Conservation (phyloP, 805 yeast species). For the Wickerhamomyces hampshirensis region DNA sequence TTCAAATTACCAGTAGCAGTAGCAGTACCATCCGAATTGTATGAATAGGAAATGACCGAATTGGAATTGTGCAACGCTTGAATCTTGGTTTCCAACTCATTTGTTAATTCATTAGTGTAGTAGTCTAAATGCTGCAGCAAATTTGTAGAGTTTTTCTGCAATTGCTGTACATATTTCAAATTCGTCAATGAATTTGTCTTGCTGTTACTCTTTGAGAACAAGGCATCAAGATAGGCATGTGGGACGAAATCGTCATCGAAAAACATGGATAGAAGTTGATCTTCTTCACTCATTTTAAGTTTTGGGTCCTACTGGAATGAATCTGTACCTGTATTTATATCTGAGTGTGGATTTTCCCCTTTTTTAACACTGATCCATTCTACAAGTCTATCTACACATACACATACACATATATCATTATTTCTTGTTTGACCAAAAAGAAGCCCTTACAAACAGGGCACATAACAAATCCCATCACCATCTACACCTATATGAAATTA, state of each 20-base stretch:
- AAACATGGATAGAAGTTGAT: conserved; percentile 56
- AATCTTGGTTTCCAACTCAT: conserved; percentile 47
- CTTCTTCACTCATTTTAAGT: no score
- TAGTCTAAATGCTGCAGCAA: conserved; percentile 57
- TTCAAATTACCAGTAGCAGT: conserved; percentile 25
- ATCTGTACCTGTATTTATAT: no score
- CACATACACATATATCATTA: no score
- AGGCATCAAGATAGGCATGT: conserved; percentile 58
- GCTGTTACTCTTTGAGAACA: conserved; percentile 30
- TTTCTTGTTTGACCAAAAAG: no score
- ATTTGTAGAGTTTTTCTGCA: conserved; percentile 45
- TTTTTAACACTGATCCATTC: no score
- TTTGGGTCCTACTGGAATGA: no score
- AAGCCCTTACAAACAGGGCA: no score
- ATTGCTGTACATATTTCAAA: conserved; percentile 29
- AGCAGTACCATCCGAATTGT: conserved; percentile 14
- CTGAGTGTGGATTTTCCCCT: no score
- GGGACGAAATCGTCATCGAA: conserved; percentile 64
- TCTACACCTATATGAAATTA: background rate
- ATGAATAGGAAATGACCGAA: conserved; percentile 42
- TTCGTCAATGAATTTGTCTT: conserved; percentile 15
- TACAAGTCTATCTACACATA: no score
- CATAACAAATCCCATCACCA: no score
- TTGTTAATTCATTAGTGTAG: conserved; percentile 54
- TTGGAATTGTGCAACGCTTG: conserved; percentile 44